These are phyloP conservation scores for Wickerhamiella vanderwaltii DNA, from an alignment of 805 yeast species.

Conservation along the genomic window DNA sequence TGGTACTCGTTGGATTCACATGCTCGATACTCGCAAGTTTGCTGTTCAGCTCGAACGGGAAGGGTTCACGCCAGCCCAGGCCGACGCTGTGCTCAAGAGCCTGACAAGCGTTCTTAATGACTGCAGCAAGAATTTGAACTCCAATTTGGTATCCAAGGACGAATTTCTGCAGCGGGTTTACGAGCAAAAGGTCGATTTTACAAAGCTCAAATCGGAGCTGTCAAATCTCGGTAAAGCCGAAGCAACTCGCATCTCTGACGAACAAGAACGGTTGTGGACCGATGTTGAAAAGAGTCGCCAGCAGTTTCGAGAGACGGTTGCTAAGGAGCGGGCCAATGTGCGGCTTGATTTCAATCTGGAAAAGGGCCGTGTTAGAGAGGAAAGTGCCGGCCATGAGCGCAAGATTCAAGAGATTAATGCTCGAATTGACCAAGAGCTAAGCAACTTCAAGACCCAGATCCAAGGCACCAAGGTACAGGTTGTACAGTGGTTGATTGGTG, in stretches of 20 bases:
- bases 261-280: conserved; percentile 71
- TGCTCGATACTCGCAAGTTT: conserved; percentile 68
- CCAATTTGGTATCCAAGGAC: conserved; percentile 75
- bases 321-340: conserved; percentile 80
- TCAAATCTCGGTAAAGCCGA: conserved; percentile 81
- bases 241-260: conserved; percentile 66
- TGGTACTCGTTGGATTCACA: conserved; percentile 19
- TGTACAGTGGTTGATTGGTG: conserved; percentile 97
- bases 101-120: conserved; percentile 67
- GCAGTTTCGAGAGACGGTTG: conserved; percentile 78
- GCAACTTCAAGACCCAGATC: conserved; percentile 89
- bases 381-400: conserved; percentile 80
- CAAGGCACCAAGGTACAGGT: conserved; percentile 94
- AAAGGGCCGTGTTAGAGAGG: conserved; percentile 92
- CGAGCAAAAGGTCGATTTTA: conserved; percentile 94
- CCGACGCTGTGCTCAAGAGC: conserved; percentile 64
- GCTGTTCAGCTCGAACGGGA: conserved; percentile 52
- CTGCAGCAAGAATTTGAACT: conserved; percentile 62
- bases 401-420: conserved; percentile 92
- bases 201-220: conserved; percentile 83
- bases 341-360: conserved; percentile 83
- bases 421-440: conserved; percentile 87
- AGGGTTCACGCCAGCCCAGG: conserved; percentile 65
- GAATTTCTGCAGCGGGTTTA: conserved; percentile 73
- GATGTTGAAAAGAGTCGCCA: conserved; percentile 81